phyloP scores from a whole-genome alignment of 2,329 filamentous ascomycete species.

The Curvularia spicifera region DNA sequence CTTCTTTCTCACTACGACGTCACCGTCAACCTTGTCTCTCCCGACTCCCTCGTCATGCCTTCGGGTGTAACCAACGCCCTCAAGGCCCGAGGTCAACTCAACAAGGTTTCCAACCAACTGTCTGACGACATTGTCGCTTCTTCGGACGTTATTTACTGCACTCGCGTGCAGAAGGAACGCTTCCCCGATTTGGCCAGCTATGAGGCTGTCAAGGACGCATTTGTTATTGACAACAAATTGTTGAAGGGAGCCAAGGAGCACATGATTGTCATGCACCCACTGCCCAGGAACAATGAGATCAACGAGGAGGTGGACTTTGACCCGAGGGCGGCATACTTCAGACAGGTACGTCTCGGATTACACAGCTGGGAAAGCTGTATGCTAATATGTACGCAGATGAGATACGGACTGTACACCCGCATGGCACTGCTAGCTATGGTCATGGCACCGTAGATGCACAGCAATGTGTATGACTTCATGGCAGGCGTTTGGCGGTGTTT shows the following conservation, averaged over 20 bases:
- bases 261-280: slow-evolving; percentile 94
- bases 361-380: background rate
- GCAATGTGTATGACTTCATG: slow-evolving; percentile 13
- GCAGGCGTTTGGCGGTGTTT: slow-evolving; percentile 17
- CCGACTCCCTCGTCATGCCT: slow-evolving; percentile 78
- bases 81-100: slow-evolving; percentile 74
- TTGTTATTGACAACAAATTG: slow-evolving; percentile 88
- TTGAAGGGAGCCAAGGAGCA: slow-evolving; percentile 89
- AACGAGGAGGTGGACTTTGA: slow-evolving; percentile 97
- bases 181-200: slow-evolving; percentile 84
- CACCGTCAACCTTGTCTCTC: slow-evolving; percentile 87
- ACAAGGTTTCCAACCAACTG: slow-evolving; percentile 75
- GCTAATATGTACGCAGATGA: slow-evolving; percentile 73
- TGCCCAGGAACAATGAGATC: slow-evolving; percentile 93
- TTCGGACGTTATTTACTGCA: slow-evolving; percentile 96
- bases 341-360: slow-evolving; percentile 75
- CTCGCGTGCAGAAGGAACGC: slow-evolving; percentile 93
- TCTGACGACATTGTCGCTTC: slow-evolving; percentile 85
- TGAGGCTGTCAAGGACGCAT: slow-evolving; percentile 84
- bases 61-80: slow-evolving; percentile 75
- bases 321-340: slow-evolving; percentile 94
- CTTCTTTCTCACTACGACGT: slow-evolving; percentile 96
- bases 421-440: slow-evolving; percentile 97
- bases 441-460: slow-evolving; percentile 63
- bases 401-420: slow-evolving; percentile 94